Conservation (phyloP, 179 eudicot genomes). For the Silene coronaria region DNA sequence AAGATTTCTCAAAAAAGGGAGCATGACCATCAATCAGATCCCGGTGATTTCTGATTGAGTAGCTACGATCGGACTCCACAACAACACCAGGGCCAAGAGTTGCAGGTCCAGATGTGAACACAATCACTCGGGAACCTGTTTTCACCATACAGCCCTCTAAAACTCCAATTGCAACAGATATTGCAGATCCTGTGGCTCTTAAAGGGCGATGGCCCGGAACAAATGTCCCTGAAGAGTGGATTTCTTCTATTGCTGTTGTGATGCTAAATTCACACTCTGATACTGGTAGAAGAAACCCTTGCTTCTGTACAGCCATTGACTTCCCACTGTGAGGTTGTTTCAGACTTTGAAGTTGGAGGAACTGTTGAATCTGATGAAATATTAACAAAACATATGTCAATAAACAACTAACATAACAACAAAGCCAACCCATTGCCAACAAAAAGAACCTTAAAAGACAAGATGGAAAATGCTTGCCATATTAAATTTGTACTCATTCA, state of each 20-base stretch:
- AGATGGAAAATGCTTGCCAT: not conserved
- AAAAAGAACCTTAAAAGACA: conserved; percentile 4
- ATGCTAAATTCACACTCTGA: conserved; percentile 84
- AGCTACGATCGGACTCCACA: conserved; percentile 53
- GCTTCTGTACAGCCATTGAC: conserved; percentile 39
- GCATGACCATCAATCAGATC: conserved; percentile 63
- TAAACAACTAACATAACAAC: not conserved
- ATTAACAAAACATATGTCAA: conserved; percentile 11
- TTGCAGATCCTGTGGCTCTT: conserved; percentile 82
- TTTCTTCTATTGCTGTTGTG: conserved; percentile 71
- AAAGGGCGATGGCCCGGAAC: conserved; percentile 59
- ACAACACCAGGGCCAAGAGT: conserved; percentile 88
- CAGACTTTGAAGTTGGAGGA: conserved; percentile 53
- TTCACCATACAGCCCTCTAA: conserved; percentile 64
- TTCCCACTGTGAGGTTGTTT: conserved; percentile 52
- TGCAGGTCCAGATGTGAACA: conserved; percentile 92
- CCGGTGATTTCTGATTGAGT: conserved; percentile 75
- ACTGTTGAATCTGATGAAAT: conserved; percentile 51
- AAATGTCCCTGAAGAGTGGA: conserved; percentile 44
- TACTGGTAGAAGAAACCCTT: conserved; percentile 66
- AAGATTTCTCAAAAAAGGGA: conserved; percentile 48
- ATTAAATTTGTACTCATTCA: not conserved
- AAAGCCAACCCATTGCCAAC: not conserved
- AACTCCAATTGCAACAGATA: conserved; percentile 78
- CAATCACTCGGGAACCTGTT: conserved; percentile 73